Percentiles rank a stretch among this genome's conserved stretches.
phyloP scores from a whole-genome alignment of 805 yeast species.

The Ogataea salicorniae region DNA sequence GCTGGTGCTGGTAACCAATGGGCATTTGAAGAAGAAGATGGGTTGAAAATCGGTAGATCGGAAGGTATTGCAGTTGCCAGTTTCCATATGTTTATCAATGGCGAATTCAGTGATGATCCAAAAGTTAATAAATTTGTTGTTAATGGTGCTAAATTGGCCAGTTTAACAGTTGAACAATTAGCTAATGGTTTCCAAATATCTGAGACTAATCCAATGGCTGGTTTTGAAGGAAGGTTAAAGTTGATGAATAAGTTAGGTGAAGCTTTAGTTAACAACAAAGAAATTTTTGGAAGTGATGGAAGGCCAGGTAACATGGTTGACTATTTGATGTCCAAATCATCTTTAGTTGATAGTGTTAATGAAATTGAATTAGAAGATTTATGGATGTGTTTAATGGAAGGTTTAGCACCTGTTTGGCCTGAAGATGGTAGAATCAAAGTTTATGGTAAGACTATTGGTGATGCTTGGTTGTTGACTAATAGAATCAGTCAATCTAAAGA shows the following conservation, averaged over 20 bases:
- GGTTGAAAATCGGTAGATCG: slow-evolving; percentile 37
- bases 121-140: slow-evolving; percentile 36
- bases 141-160: slow-evolving; percentile 36
- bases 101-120: slow-evolving; percentile 34
- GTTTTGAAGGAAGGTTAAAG: slow-evolving; percentile 48
- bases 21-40: slow-evolving; percentile 39
- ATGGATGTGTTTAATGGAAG: slow-evolving; percentile 54
- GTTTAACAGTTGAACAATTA: slow-evolving; percentile 33
- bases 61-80: slow-evolving; percentile 66
- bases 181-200: slow-evolving; percentile 43
- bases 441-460: slow-evolving; percentile 52
- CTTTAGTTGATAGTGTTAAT: slow-evolving; percentile 15
- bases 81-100: slow-evolving; percentile 46
- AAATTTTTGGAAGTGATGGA: slow-evolving; percentile 35
- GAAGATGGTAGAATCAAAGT: slow-evolving; percentile 45
- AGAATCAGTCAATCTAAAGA: slow-evolving; percentile 20
- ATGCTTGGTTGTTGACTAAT: slow-evolving; percentile 50
- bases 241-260: slow-evolving; percentile 44
- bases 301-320: slow-evolving; percentile 49
- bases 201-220: slow-evolving; percentile 44
- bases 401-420: slow-evolving; percentile 58
- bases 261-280: slow-evolving; percentile 35
- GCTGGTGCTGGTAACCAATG: slow-evolving; percentile 66
- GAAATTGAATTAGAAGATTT: slow-evolving; percentile 41
- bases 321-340: slow-evolving; percentile 32